Percentiles rank a stretch among this genome's conserved stretches.
Evolutionary conservation across 495 filamentous ascomycete species (phyloP).

Genomic region (Talaromyces ruber): DNA sequence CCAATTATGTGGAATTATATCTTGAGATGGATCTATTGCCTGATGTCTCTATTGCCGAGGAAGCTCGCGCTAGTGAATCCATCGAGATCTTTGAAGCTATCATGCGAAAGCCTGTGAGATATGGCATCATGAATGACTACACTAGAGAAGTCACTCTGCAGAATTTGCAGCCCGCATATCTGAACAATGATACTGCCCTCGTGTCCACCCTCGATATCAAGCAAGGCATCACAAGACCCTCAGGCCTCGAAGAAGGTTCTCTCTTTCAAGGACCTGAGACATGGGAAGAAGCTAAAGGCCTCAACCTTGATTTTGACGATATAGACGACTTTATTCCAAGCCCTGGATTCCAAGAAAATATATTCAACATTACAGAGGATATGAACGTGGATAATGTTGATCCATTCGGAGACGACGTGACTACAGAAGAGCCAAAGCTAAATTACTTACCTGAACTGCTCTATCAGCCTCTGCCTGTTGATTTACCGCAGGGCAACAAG

Average conservation of each 20-base stretch:
- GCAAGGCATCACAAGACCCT: neutral
- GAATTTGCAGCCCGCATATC: conserved; percentile 6
- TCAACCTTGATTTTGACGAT: neutral
- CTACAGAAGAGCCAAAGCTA: neutral
- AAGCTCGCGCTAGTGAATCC: conserved; percentile 16
- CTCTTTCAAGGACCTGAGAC: neutral
- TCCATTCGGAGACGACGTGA: conserved; percentile 3
- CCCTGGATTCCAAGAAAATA: neutral
- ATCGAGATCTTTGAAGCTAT: conserved; percentile 17
- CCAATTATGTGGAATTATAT: conserved; percentile 19
- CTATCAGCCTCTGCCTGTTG: conserved; percentile 13
- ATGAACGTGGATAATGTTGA: neutral
- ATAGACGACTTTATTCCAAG: neutral
- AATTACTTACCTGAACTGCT: neutral
- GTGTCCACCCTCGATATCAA: conserved; percentile 5
- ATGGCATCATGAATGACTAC: conserved; percentile 22
- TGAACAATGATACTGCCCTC: conserved; percentile 21
- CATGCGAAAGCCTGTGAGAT: conserved; percentile 13
- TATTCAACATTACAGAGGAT: conserved; percentile 2
- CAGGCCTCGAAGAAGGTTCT: neutral
- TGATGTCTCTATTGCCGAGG: conserved; percentile 19
- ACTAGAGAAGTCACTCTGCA: conserved; percentile 12
- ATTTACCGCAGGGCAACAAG: conserved; percentile 20
- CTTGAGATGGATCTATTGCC: conserved; percentile 20
- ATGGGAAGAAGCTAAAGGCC: neutral